Percentiles rank a stretch among this genome's conserved stretches.
Evolutionary conservation across 2,329 filamentous ascomycete species (phyloP).

Genomic region (Pseudogymnoascus sp.): DNA sequence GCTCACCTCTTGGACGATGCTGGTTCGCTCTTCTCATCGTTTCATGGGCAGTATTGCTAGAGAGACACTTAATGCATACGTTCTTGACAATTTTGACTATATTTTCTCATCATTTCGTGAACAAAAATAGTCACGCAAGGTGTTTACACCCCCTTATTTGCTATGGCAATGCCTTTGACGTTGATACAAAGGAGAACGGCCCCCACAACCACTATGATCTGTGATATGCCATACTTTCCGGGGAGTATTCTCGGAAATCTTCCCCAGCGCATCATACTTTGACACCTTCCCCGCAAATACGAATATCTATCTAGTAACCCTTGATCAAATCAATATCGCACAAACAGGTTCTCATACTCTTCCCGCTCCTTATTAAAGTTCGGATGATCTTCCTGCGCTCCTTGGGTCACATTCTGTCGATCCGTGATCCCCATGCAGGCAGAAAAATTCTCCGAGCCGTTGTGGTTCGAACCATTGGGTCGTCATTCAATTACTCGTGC

Average conservation of each 20-base stretch:
- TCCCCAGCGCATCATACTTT: neutral
- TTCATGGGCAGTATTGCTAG: neutral
- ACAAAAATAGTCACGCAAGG: neutral
- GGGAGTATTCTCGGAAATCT: neutral
- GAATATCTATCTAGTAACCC: neutral
- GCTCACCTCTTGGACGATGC: neutral
- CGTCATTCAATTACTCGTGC: constrained; percentile 4
- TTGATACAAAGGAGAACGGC: neutral
- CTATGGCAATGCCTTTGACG: neutral
- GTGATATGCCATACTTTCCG: no score
- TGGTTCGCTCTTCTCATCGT: neutral
- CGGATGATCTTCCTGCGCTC: neutral
- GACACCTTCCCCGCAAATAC: neutral
- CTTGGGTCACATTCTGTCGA: neutral
- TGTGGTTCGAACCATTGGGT: neutral
- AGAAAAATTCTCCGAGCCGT: neutral
- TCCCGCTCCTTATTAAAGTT: neutral
- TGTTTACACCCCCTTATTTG: neutral
- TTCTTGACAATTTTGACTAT: neutral
- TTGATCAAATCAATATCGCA: neutral
- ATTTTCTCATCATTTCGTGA: no score
- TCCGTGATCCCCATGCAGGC: neutral
- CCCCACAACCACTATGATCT: neutral
- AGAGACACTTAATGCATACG: neutral
- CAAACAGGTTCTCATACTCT: neutral